Evolutionary conservation across 345 rosid species (phyloP).

Genomic region (Arabidopsis thaliana): DNA sequence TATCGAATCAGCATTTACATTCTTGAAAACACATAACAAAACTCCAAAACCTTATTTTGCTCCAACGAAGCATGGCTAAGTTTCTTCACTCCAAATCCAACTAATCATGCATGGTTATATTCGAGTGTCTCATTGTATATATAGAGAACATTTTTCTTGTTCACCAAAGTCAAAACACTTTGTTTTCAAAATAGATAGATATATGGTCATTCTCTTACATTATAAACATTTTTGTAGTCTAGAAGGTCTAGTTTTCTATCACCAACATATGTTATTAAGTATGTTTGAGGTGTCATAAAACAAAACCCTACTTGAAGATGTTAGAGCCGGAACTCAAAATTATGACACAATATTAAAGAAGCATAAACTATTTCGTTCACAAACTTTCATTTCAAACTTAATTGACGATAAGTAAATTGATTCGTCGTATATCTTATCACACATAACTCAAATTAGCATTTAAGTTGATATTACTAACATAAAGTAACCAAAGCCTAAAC

Average conservation of each 20-base stretch:
- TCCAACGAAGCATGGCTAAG: conserved; percentile 17
- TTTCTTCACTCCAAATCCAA: conserved; percentile 7
- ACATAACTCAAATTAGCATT: too few relatives aligned
- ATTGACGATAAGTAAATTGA: too few relatives aligned
- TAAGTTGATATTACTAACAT: background rate
- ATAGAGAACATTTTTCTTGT: background rate
- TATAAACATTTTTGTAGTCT: background rate
- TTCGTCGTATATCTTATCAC: too few relatives aligned
- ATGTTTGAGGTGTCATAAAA: too few relatives aligned
- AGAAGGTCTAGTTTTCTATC: background rate
- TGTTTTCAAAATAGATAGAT: background rate
- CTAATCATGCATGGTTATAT: background rate
- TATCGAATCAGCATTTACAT: background rate
- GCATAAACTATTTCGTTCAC: too few relatives aligned
- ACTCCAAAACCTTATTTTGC: background rate
- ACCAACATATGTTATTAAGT: too few relatives aligned
- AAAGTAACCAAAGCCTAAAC: background rate
- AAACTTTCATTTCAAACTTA: too few relatives aligned
- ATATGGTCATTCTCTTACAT: background rate
- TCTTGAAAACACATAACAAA: conserved; percentile 7
- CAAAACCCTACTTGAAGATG: too few relatives aligned
- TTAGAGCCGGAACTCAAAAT: too few relatives aligned
- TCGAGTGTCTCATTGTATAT: background rate
- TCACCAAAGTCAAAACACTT: background rate
- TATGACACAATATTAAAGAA: too few relatives aligned